Evolutionary conservation across 345 rosid species (phyloP).

Genomic region (Acer negundo): DNA sequence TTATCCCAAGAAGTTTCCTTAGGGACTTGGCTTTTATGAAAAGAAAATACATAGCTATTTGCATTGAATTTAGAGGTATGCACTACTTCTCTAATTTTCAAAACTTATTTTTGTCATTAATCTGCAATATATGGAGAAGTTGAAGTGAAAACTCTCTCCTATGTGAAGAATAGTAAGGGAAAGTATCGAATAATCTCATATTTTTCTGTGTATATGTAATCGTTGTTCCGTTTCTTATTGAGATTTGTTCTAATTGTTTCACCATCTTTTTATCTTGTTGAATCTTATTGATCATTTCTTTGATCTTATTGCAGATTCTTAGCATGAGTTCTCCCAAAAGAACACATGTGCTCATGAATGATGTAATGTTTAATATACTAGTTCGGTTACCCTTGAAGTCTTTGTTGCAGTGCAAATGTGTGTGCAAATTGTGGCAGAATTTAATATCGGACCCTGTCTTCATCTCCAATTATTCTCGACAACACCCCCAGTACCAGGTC

Average conservation of each 20-base stretch:
- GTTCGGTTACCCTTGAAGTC: constrained; percentile 24
- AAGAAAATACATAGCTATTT: background rate
- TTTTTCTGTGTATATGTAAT: background rate
- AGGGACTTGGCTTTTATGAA: background rate
- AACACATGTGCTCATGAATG: background rate
- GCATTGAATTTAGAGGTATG: background rate
- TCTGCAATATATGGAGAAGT: background rate
- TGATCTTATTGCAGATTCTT: constrained; percentile 1
- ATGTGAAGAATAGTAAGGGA: background rate
- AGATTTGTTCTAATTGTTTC: too few relatives aligned
- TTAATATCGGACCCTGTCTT: constrained; percentile 27
- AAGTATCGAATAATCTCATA: background rate
- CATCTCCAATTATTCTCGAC: constrained; percentile 14
- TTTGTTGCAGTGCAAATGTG: constrained; percentile 29
- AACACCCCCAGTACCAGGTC: constrained; percentile 16
- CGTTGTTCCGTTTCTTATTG: too few relatives aligned
- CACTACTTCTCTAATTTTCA: background rate
- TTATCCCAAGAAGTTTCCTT: background rate
- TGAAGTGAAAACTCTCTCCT: background rate
- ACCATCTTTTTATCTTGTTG: background rate
- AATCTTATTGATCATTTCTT: background rate
- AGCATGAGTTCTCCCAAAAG: background rate
- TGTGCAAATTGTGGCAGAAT: constrained; percentile 30
- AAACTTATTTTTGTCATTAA: background rate
- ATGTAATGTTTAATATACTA: constrained; percentile 10